phyloP scores from a whole-genome alignment of 257 asterid species.

The Hygrophila difformis region DNA sequence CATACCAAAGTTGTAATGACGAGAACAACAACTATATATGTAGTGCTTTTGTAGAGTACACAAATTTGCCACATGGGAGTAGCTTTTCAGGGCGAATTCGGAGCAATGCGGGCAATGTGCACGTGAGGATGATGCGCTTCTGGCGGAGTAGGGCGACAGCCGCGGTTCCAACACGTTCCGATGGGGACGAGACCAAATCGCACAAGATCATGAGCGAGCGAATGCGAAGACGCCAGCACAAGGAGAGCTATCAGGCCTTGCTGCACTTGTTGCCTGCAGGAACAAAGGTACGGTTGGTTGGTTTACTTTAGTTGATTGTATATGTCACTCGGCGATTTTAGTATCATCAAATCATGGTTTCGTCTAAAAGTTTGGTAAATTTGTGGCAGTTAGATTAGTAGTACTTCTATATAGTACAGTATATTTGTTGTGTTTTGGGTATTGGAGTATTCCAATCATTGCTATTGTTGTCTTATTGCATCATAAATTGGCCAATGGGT shows the following conservation, averaged over 20 bases:
- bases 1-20: too few species aligned
- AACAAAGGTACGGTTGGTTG: too few species aligned
- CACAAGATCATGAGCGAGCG: slow-evolving; percentile 40
- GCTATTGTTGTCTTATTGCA: too few species aligned
- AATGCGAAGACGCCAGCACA: slow-evolving; percentile 41
- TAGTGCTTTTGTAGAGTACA: slow-evolving; percentile 31
- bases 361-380: too few species aligned
- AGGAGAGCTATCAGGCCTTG: slow-evolving; percentile 23
- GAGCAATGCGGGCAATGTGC: slow-evolving; percentile 18
- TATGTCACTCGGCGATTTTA: too few species aligned
- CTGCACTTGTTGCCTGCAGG: slow-evolving; percentile 35
- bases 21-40: neutral
- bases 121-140: slow-evolving; percentile 38
- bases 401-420: too few species aligned
- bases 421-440: too few species aligned
- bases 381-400: too few species aligned
- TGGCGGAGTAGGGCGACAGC: slow-evolving; percentile 25
- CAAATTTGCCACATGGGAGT: slow-evolving; percentile 1
- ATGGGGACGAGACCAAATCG: slow-evolving; percentile 17
- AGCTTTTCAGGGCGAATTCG: slow-evolving; percentile 14
- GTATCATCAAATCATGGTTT: too few species aligned
- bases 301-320: too few species aligned
- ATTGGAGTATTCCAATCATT: too few species aligned
- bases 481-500: too few species aligned
- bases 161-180: neutral